Conservation (phyloP, 768 basidiomycete species). For the Tephrocybe sp. region DNA sequence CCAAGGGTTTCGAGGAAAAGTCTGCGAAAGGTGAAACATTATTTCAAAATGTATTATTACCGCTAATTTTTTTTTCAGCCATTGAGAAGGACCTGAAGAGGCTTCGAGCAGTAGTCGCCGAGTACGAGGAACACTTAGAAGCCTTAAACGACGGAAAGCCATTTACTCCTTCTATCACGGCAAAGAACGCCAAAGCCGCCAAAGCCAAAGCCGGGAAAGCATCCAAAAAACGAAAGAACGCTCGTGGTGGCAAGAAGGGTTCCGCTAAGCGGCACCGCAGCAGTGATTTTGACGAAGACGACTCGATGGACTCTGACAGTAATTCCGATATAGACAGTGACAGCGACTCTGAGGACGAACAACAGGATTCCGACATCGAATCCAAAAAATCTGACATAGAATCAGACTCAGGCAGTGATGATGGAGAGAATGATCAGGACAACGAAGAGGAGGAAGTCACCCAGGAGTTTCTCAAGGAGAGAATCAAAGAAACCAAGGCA, state of each 20-base stretch:
- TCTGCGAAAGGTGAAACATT: constrained; percentile 38
- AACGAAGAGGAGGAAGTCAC: constrained; percentile 42
- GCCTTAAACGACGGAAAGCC: constrained; percentile 44
- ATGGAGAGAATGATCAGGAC: constrained; percentile 30
- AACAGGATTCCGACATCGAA: constrained; percentile 16
- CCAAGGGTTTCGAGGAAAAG: constrained; percentile 38
- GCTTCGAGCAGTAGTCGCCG: constrained; percentile 33
- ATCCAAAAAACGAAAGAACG: constrained; percentile 53
- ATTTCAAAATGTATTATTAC: not conserved
- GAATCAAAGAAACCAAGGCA: constrained; percentile 41
- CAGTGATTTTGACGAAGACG: constrained; percentile 33
- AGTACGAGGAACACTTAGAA: constrained; percentile 45
- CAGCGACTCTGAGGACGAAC: constrained; percentile 19
- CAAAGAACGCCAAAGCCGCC: constrained; percentile 12
- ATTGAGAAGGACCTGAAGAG: constrained; percentile 39
- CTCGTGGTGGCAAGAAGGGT: constrained; percentile 34
- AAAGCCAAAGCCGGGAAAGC: constrained; percentile 15
- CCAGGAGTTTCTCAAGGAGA: constrained; percentile 42
- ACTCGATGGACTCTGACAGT: constrained; percentile 29
- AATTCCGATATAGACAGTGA: constrained; percentile 25
- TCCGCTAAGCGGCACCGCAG: constrained; percentile 45
- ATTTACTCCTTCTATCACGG: constrained; percentile 43
- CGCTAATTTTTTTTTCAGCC: constrained; percentile 25
- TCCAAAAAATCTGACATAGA: constrained; percentile 16
- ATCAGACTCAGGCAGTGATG: constrained; percentile 21